Conservation (phyloP, 495 filamentous ascomycete genomes). For the Endocarpon pusillum region DNA sequence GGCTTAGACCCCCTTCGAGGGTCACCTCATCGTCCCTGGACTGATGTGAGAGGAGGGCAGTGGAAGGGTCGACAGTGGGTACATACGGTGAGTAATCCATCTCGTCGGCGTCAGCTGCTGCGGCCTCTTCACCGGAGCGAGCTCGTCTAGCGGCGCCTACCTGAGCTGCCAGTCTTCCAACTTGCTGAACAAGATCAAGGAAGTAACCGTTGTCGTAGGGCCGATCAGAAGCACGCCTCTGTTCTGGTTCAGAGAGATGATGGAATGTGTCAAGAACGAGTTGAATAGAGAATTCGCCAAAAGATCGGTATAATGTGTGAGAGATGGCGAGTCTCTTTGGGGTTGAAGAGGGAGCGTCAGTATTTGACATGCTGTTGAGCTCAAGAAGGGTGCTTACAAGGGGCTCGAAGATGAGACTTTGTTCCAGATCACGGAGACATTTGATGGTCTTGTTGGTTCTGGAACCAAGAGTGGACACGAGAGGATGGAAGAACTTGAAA, state of each 20-base stretch:
- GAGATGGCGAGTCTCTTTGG: constrained; percentile 59
- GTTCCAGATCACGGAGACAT: constrained; percentile 77
- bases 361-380: constrained; percentile 23
- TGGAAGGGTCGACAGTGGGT: neutral
- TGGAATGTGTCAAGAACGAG: constrained; percentile 71
- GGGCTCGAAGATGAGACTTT: constrained; percentile 71
- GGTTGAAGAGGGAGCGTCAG: constrained; percentile 46
- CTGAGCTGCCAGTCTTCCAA: constrained; percentile 49
- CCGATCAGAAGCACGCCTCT: constrained; percentile 59
- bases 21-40: constrained; percentile 23
- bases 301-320: constrained; percentile 53
- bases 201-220: constrained; percentile 90
- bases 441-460: constrained; percentile 70
- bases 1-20: constrained; percentile 56
- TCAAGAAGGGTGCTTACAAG: constrained; percentile 53
- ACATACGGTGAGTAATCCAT: constrained; percentile 28
- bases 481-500: constrained; percentile 61
- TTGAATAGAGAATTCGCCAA: constrained; percentile 73
- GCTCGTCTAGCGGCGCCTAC: constrained; percentile 33
- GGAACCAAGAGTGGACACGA: constrained; percentile 54
- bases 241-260: constrained; percentile 62
- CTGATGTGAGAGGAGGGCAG: neutral
- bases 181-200: constrained; percentile 80
- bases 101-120: constrained; percentile 13
- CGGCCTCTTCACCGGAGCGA: constrained; percentile 9